These are phyloP conservation scores for Fusarium ambrosium DNA, from an alignment of 2,329 filamentous ascomycete genomes.

Conservation along the genomic window DNA sequence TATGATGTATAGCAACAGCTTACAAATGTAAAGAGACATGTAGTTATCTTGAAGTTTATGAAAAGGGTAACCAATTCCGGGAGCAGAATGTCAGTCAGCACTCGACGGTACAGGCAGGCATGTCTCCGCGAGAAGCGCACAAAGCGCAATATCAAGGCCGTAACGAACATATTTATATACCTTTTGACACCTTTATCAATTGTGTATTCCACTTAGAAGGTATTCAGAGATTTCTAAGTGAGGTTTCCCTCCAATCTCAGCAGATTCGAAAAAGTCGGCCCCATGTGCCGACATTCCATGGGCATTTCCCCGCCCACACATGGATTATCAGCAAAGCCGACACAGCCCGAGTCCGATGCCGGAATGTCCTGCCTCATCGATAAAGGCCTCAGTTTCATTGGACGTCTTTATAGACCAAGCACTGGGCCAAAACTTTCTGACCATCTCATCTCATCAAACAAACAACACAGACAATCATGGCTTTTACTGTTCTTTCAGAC, in stretches of 20 bases:
- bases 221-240: neutral
- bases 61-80: neutral
- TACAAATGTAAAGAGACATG: neutral
- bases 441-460: neutral
- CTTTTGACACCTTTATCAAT: no score
- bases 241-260: neutral
- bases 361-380: slow-evolving; percentile 1
- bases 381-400: slow-evolving; percentile 2
- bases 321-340: slow-evolving; percentile 5
- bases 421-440: neutral
- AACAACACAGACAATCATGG: slow-evolving; percentile 22
- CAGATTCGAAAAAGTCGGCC: neutral
- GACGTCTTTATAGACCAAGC: neutral
- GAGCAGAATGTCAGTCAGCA: neutral
- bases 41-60: slow-evolving; percentile 4
- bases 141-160: neutral
- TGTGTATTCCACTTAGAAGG: neutral
- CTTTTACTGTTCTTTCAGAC: slow-evolving; percentile 45
- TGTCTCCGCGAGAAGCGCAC: neutral
- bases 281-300: neutral
- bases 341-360: slow-evolving; percentile 5
- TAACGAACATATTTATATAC: neutral
- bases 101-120: neutral
- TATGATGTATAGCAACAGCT: neutral
- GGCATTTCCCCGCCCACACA: neutral